Conservation (phyloP, 2,329 filamentous ascomycete genomes). For the Neonectria magnoliae region DNA sequence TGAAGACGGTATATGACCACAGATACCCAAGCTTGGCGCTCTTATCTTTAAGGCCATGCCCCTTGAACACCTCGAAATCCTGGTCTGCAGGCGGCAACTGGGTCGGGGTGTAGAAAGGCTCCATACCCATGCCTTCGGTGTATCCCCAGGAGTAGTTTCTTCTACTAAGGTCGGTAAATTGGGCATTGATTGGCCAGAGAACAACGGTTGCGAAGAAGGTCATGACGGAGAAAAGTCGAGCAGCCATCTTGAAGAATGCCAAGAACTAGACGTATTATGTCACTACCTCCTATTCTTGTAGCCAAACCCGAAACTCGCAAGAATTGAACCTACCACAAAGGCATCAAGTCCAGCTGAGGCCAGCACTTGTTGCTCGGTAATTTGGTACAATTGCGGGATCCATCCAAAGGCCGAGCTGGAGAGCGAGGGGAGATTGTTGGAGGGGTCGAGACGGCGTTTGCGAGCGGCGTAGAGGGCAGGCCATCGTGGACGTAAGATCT, state of each 20-base stretch:
- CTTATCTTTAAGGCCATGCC: slow-evolving; percentile 47
- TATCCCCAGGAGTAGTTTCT: background rate
- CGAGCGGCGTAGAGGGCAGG: slow-evolving; percentile 88
- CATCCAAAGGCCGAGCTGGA: slow-evolving; percentile 90
- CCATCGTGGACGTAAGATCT: slow-evolving; percentile 92
- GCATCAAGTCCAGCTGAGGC: slow-evolving; percentile 93
- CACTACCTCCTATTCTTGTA: slow-evolving; percentile 15
- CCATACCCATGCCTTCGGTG: slow-evolving; percentile 6
- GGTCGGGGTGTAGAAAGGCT: slow-evolving; percentile 18
- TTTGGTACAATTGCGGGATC: slow-evolving; percentile 85
- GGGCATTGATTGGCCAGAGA: slow-evolving; percentile 85
- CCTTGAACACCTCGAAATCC: slow-evolving; percentile 39
- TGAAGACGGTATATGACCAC: slow-evolving; percentile 95
- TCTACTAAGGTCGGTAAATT: slow-evolving; percentile 54
- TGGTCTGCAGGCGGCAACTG: slow-evolving; percentile 29
- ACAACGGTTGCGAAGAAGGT: slow-evolving; percentile 84
- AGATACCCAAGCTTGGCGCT: slow-evolving; percentile 65
- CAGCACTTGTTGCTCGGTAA: slow-evolving; percentile 90
- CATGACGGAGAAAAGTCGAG: slow-evolving; percentile 81
- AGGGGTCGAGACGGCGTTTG: slow-evolving; percentile 74
- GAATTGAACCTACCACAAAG: slow-evolving; percentile 73
- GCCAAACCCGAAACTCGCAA: too few species aligned
- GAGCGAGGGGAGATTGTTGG: slow-evolving; percentile 75
- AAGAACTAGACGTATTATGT: slow-evolving; percentile 70
- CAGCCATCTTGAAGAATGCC: slow-evolving; percentile 94